Conservation (phyloP, 2,329 filamentous ascomycete genomes). For the Sporothrix humicola region DNA sequence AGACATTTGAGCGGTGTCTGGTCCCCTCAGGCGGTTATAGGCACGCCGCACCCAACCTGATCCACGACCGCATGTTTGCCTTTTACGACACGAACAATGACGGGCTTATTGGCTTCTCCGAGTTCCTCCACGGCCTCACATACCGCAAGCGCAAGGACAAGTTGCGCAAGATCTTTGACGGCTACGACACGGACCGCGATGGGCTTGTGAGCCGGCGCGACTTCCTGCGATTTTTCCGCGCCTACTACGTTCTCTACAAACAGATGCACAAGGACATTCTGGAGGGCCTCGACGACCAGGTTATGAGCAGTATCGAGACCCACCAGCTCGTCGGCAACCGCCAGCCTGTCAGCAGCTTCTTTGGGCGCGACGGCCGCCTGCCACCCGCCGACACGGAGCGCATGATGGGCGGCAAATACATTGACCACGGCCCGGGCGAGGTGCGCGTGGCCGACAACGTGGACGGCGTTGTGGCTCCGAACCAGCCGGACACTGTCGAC, state of each 20-base stretch:
- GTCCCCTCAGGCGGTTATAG: slow-evolving; percentile 82
- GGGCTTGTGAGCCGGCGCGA: slow-evolving; percentile 85
- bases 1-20: slow-evolving; percentile 90
- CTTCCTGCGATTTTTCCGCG: slow-evolving; percentile 88
- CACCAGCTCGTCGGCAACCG: slow-evolving; percentile 76
- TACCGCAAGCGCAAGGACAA: slow-evolving; percentile 57
- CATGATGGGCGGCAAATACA: slow-evolving; percentile 69
- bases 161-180: slow-evolving; percentile 59
- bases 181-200: slow-evolving; percentile 89
- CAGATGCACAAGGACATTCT: slow-evolving; percentile 87
- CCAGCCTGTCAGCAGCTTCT: slow-evolving; percentile 75
- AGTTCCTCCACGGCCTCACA: slow-evolving; percentile 85
- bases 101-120: slow-evolving; percentile 86
- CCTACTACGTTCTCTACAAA: slow-evolving; percentile 89
- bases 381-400: slow-evolving; percentile 67
- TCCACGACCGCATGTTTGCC: slow-evolving; percentile 94
- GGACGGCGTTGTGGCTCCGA: slow-evolving; percentile 62
- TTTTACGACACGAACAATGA: slow-evolving; percentile 95
- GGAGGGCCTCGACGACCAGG: slow-evolving; percentile 76
- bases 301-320: slow-evolving; percentile 75
- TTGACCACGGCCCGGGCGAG: slow-evolving; percentile 63
- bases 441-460: slow-evolving; percentile 66
- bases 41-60: slow-evolving; percentile 80
- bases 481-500: slow-evolving; percentile 56
- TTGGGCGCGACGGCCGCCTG: slow-evolving; percentile 73